Percentiles rank a stretch among this genome's conserved stretches.
Conservation (phyloP, 2,329 filamentous ascomycete genomes). For the Aspergillus viridinutans region DNA sequence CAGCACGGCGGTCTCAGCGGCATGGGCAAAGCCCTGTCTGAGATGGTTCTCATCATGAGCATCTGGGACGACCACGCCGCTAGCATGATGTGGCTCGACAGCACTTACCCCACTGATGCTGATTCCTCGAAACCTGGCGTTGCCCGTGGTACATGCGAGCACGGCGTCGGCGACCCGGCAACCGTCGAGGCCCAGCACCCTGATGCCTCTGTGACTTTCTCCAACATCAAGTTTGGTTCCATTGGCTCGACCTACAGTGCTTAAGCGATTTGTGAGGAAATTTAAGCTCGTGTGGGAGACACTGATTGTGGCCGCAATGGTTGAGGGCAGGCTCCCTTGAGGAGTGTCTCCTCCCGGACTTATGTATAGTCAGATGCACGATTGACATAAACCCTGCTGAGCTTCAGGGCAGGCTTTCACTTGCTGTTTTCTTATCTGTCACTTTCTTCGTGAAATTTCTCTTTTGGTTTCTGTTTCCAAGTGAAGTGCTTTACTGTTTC, state of each 20-base stretch:
- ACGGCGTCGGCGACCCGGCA: conserved; percentile 48
- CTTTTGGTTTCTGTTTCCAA: neutral
- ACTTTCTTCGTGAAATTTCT: neutral
- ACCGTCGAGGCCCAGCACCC: conserved; percentile 47
- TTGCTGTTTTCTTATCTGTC: neutral
- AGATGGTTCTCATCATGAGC: conserved; percentile 60
- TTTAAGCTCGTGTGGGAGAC: neutral
- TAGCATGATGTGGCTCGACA: conserved; percentile 73
- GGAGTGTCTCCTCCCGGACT: neutral
- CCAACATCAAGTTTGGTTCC: conserved; percentile 56
- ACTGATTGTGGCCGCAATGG: neutral
- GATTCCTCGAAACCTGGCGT: conserved; percentile 44
- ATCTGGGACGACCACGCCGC: conserved; percentile 61
- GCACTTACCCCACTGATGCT: conserved; percentile 52
- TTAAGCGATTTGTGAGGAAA: neutral
- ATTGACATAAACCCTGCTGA: neutral
- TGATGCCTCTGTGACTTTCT: conserved; percentile 52
- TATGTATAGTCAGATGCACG: neutral
- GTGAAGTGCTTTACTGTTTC: neutral
- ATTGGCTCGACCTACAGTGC: conserved; percentile 49
- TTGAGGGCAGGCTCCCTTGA: neutral
- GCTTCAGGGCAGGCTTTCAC: neutral
- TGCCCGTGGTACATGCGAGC: conserved; percentile 52
- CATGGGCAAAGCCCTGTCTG: conserved; percentile 52
- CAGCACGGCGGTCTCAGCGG: conserved; percentile 50